Evolutionary conservation across 257 asterid species (phyloP), one percentile per base, ranked within the genome.

Genomic region (Asclepias syriaca): DNA sequence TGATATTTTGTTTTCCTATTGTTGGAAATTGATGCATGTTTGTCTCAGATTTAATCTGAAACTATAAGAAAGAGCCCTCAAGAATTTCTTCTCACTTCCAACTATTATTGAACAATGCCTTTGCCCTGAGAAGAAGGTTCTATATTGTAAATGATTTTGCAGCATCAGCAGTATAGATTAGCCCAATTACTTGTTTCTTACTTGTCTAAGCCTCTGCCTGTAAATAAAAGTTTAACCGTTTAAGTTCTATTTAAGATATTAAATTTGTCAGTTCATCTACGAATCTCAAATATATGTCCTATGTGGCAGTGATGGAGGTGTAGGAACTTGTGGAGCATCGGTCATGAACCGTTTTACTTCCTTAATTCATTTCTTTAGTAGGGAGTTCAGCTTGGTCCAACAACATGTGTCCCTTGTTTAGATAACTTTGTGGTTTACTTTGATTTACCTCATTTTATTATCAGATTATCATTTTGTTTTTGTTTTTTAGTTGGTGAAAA

Each of bases 401-500:
- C 37, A 37, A n/a, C 16, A 3, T 9, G 22, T 24, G 6, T 65
- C 65, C 27, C 21, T 4, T 50, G 24, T 55, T 69, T 54, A 19
- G 53, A 27, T 56, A 51, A 3, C 6, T 8, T 3, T 53, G 64
- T 37, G n/a, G 68, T 50, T 4, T 70, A n/a, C 24, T 56, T 14
- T 21, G n/a, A 22, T 40, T 58, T 1, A 22, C 24, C 49, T 58
- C 27, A 40, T 61, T 32, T 19, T 61, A 15, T 61, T 32, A 32
- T 32, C 50, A 56, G 29, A 57, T 57, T 29, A 29, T n/a, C 29
- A 21, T 43, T 71, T 70, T 49, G 16, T 8, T 66, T 70, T 70
- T 68, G 72, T 78, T 73, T 66, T 78, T 66, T 78, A 84, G 91
- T 79, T 72, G 77, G 75, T 80, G 72, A 48, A 82, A 81, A 72